These are phyloP conservation scores for Pseudocercospora vitis DNA, from an alignment of 2,329 filamentous ascomycete genomes.

Conservation along the genomic window DNA sequence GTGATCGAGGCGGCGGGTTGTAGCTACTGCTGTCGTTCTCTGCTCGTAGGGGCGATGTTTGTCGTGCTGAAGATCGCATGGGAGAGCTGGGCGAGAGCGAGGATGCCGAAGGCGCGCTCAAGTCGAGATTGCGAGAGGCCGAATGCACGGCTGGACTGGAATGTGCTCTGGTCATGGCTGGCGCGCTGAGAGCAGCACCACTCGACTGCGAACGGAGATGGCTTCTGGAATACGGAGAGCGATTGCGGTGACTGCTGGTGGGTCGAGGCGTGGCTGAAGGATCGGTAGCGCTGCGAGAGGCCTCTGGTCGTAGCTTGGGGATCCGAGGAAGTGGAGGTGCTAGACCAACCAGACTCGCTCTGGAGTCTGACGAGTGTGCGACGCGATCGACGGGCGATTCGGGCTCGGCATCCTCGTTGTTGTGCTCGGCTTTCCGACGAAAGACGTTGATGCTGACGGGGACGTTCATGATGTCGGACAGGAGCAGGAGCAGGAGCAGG, in stretches of 20 bases:
- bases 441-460: conserved; percentile 11
- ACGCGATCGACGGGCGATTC: conserved; percentile 13
- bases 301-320: conserved; percentile 29
- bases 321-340: conserved; percentile 5
- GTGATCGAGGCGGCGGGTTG: conserved; percentile 31
- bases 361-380: conserved; percentile 3
- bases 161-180: conserved; percentile 50
- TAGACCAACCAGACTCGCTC: background rate
- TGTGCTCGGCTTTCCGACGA: conserved; percentile 4
- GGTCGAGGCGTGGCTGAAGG: conserved; percentile 35
- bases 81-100: conserved; percentile 37
- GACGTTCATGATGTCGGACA: background rate
- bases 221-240: conserved; percentile 49
- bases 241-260: conserved; percentile 42
- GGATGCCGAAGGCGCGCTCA: conserved; percentile 36
- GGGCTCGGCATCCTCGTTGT: conserved; percentile 11
- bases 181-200: conserved; percentile 43
- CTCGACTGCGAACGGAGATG: conserved; percentile 50
- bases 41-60: conserved; percentile 42
- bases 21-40: conserved; percentile 26
- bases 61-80: conserved; percentile 45
- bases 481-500: background rate
- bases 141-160: conserved; percentile 45
- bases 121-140: conserved; percentile 34
- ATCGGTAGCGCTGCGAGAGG: conserved; percentile 40